Evolutionary conservation across 805 yeast species (phyloP).

Genomic region (Yamadazyma insecticola): DNA sequence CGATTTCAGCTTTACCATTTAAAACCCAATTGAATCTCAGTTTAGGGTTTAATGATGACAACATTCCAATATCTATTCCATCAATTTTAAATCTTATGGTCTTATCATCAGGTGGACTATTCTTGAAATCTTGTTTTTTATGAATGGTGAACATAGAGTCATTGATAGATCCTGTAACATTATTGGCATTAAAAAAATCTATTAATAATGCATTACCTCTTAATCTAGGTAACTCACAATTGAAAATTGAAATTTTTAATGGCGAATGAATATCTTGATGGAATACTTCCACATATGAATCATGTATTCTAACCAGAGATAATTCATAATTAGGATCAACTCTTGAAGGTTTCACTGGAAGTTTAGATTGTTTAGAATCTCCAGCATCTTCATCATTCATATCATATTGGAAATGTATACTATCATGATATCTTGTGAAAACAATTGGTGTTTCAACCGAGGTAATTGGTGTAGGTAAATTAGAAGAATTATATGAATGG

Average conservation of each 20-base stretch:
- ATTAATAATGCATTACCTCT: slow-evolving; percentile 54
- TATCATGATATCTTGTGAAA: slow-evolving; percentile 22
- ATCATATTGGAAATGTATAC: slow-evolving; percentile 29
- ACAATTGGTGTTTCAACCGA: slow-evolving; percentile 6
- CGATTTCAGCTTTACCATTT: slow-evolving; percentile 64
- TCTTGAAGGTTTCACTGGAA: slow-evolving; percentile 5
- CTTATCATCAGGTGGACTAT: slow-evolving; percentile 23
- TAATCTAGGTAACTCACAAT: slow-evolving; percentile 59
- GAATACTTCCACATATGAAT: slow-evolving; percentile 42
- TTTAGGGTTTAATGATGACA: slow-evolving; percentile 22
- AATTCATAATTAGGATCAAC: slow-evolving; percentile 31
- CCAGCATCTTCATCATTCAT: slow-evolving; percentile 20
- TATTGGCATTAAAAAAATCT: slow-evolving; percentile 66
- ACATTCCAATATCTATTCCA: slow-evolving; percentile 34
- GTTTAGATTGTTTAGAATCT: slow-evolving; percentile 3
- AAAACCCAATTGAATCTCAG: slow-evolving; percentile 67
- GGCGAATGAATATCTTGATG: slow-evolving; percentile 24
- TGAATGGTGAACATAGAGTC: slow-evolving; percentile 74
- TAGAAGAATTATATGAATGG: too few species aligned
- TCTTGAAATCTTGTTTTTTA: slow-evolving; percentile 54
- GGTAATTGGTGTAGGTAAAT: slow-evolving; percentile 2
- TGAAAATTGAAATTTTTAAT: slow-evolving; percentile 53
- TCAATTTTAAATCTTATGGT: slow-evolving; percentile 37
- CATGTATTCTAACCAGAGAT: slow-evolving; percentile 43
- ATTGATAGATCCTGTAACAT: slow-evolving; percentile 70